phyloP scores from a whole-genome alignment of 805 yeast species.

The Yamadazyma ubonensis region DNA sequence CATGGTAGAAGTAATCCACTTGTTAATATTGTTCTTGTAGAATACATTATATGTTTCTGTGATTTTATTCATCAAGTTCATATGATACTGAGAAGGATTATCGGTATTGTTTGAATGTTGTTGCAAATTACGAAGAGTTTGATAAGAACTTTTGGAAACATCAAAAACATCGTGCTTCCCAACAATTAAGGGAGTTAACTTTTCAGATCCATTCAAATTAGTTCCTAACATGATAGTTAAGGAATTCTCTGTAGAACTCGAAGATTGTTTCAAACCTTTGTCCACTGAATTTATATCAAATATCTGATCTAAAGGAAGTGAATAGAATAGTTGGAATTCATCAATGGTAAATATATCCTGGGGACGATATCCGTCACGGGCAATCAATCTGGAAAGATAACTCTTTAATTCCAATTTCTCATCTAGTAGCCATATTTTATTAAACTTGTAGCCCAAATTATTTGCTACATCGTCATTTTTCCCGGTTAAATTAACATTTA shows the following conservation, averaged over 20 bases:
- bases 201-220: constrained; percentile 63
- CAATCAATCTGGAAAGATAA: constrained; percentile 35
- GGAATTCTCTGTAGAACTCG: constrained; percentile 39
- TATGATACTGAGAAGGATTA: neutral
- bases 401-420: constrained; percentile 51
- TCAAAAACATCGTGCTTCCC: constrained; percentile 54
- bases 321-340: constrained; percentile 59
- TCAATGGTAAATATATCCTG: constrained; percentile 58
- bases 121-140: constrained; percentile 12
- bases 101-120: constrained; percentile 6
- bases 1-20: constrained; percentile 62
- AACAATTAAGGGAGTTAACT: constrained; percentile 57
- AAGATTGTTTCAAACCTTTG: constrained; percentile 40
- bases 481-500: constrained; percentile 52
- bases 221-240: constrained; percentile 60
- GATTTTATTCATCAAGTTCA: constrained; percentile 37
- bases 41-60: constrained; percentile 51
- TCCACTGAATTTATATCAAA: constrained; percentile 46
- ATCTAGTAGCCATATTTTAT: constrained; percentile 61
- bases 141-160: constrained; percentile 22
- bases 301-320: constrained; percentile 59
- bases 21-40: constrained; percentile 58
- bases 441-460: constrained; percentile 28
- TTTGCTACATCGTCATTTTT: constrained; percentile 40
- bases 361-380: constrained; percentile 39